Percentiles rank a stretch among this genome's conserved stretches.
phyloP scores from a whole-genome alignment of 2,329 filamentous ascomycete species.

The Aspergillus texensis region DNA sequence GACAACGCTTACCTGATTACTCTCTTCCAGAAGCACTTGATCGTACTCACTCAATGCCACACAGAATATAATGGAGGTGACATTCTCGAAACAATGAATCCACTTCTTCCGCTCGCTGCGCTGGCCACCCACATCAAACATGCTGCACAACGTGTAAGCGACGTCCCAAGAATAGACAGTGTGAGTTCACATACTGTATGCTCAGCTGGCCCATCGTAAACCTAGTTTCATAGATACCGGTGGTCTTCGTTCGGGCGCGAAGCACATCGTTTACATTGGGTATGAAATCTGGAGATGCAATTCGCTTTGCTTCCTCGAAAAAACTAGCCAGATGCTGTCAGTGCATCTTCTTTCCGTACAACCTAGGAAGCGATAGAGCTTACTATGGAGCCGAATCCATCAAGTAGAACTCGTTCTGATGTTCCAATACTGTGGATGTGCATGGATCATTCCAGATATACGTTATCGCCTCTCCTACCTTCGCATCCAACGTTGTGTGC shows the following conservation, averaged over 20 bases:
- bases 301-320: constrained; percentile 88
- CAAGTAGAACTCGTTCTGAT: constrained; percentile 96
- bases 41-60: constrained; percentile 98
- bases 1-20: constrained; percentile 76
- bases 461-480: constrained; percentile 79
- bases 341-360: constrained; percentile 22
- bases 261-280: constrained; percentile 94
- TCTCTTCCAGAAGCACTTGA: constrained; percentile 93
- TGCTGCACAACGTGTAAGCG: constrained; percentile 58
- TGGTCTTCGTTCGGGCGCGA: constrained; percentile 94
- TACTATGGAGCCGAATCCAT: constrained; percentile 99
- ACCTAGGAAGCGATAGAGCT: constrained; percentile 37
- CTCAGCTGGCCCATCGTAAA: constrained; percentile 98
- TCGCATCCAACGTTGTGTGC: constrained; percentile 77
- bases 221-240: constrained; percentile 97
- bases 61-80: constrained; percentile 99
- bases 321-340: constrained; percentile 63
- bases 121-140: constrained; percentile 99
- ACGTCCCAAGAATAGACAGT: constrained; percentile 22
- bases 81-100: constrained; percentile 99
- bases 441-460: constrained; percentile 89
- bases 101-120: constrained; percentile 98
- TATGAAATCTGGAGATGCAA: constrained; percentile 81
- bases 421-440: constrained; percentile 80
- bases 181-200: constrained; percentile 77